These are phyloP conservation scores for Neurospora sp. DNA, from an alignment of 495 filamentous ascomycete species.

Conservation along the genomic window DNA sequence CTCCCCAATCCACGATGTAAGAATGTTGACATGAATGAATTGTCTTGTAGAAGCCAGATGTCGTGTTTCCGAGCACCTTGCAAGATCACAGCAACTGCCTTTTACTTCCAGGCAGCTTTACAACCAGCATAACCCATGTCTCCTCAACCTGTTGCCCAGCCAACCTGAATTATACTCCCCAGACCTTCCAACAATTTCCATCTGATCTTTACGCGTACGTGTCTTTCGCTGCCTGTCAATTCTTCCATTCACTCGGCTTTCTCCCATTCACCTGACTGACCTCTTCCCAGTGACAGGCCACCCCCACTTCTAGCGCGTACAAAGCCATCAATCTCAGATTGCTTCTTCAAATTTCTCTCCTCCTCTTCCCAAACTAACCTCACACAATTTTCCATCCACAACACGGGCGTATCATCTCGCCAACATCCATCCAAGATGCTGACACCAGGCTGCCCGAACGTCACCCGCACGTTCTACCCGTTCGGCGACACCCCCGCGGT, in stretches of 20 bases:
- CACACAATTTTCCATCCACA: not conserved
- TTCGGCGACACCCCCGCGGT: conserved; percentile 21
- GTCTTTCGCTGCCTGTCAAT: not conserved
- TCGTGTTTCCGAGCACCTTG: too few species aligned
- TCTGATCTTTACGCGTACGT: not conserved
- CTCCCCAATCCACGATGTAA: too few species aligned
- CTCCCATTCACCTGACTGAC: not conserved
- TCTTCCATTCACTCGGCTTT: not conserved
- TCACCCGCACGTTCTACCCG: conserved; percentile 8
- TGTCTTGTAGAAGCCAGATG: too few species aligned
- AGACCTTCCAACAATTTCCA: not conserved
- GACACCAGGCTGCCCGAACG: not conserved
- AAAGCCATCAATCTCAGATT: not conserved
- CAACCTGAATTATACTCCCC: not conserved
- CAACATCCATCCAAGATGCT: not conserved
- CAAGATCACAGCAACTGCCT: too few species aligned
- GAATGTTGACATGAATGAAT: too few species aligned
- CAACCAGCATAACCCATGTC: not conserved
- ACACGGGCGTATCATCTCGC: not conserved
- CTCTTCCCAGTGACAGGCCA: not conserved
- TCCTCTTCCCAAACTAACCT: not conserved
- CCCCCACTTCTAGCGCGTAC: not conserved
- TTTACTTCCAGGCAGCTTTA: not conserved
- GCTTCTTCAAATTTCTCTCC: not conserved
- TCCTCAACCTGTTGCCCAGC: not conserved